Evolutionary conservation across 306 rosid genomes (phyloP).

Genomic region (Vicia faba): DNA sequence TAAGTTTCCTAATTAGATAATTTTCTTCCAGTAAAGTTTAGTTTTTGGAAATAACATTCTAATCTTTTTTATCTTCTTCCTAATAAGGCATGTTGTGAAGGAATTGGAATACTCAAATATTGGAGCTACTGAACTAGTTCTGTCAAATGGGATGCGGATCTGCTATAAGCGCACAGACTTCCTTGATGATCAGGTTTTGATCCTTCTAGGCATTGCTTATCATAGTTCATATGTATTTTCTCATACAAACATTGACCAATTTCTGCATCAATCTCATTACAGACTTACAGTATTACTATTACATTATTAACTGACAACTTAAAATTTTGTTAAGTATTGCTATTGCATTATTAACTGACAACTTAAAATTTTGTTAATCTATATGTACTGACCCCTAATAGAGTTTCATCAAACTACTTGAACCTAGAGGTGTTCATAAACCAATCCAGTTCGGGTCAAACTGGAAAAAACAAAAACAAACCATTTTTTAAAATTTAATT

Average conservation of each 20-base stretch:
- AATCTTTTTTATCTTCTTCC: constrained; percentile 3
- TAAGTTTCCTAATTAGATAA: constrained; percentile 12
- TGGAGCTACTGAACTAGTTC: constrained; percentile 81
- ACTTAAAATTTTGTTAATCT: constrained; percentile 11
- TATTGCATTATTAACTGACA: constrained; percentile 21
- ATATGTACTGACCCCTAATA: constrained; percentile 7
- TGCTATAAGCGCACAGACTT: constrained; percentile 90
- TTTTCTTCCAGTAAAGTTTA: constrained; percentile 28
- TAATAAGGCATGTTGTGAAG: constrained; percentile 64
- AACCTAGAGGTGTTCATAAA: neutral
- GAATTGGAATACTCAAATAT: constrained; percentile 75
- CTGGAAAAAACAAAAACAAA: neutral
- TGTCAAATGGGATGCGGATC: constrained; percentile 92
- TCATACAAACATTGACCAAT: constrained; percentile 23
- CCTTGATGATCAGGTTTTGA: constrained; percentile 88
- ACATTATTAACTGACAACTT: constrained; percentile 28
- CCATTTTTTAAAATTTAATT: neutral
- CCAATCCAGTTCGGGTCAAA: neutral
- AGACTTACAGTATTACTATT: neutral
- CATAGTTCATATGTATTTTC: constrained; percentile 23
- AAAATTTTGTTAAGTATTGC: neutral
- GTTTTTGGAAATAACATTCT: constrained; percentile 29
- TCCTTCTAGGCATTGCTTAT: constrained; percentile 34
- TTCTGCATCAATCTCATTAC: constrained; percentile 19
- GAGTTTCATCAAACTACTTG: constrained; percentile 4